phyloP scores from a whole-genome alignment of 2,329 filamentous ascomycete species.

The Acrodontium crateriforme region DNA sequence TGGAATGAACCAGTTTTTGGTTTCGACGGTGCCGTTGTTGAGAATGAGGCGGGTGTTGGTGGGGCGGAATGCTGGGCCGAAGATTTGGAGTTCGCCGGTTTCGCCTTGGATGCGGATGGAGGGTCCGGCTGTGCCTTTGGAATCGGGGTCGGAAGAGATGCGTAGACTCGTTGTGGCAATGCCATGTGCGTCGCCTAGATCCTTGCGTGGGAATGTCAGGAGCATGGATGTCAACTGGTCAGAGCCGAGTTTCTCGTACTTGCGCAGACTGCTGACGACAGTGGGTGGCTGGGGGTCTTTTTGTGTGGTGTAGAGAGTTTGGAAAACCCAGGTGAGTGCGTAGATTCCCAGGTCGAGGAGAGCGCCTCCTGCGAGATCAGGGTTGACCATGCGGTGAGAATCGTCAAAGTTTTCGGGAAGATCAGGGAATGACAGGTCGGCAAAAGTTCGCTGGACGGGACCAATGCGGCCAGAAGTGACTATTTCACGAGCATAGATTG shows the following conservation, averaged over 20 bases:
- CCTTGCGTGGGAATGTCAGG: slow-evolving; percentile 54
- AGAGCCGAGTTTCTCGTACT: slow-evolving; percentile 53
- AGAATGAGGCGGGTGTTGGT: slow-evolving; percentile 26
- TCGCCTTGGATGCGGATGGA: slow-evolving; percentile 69
- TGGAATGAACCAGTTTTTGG: slow-evolving; percentile 32
- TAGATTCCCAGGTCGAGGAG: slow-evolving; percentile 81
- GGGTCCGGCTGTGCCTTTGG: slow-evolving; percentile 45
- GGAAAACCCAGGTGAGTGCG: slow-evolving; percentile 80
- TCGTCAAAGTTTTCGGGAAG: slow-evolving; percentile 47
- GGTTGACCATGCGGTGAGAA: slow-evolving; percentile 67
- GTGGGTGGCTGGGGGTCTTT: slow-evolving; percentile 51
- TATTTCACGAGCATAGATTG: slow-evolving; percentile 58
- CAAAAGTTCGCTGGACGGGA: slow-evolving; percentile 41
- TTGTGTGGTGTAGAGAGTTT: slow-evolving; percentile 72
- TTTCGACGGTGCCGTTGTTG: slow-evolving; percentile 32
- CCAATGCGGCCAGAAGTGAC: slow-evolving; percentile 42
- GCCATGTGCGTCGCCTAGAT: slow-evolving; percentile 49
- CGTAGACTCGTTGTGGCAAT: slow-evolving; percentile 49
- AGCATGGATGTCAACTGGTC: slow-evolving; percentile 71
- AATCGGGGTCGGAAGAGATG: slow-evolving; percentile 48
- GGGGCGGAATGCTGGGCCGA: slow-evolving; percentile 57
- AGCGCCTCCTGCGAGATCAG: slow-evolving; percentile 67
- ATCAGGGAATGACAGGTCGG: slow-evolving; percentile 46
- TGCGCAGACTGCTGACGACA: slow-evolving; percentile 54
- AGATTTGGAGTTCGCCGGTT: slow-evolving; percentile 69